Base-by-base conservation (phyloP, 2,329 filamentous ascomycete genomes). In the Neonectria magnoliae region DNA sequence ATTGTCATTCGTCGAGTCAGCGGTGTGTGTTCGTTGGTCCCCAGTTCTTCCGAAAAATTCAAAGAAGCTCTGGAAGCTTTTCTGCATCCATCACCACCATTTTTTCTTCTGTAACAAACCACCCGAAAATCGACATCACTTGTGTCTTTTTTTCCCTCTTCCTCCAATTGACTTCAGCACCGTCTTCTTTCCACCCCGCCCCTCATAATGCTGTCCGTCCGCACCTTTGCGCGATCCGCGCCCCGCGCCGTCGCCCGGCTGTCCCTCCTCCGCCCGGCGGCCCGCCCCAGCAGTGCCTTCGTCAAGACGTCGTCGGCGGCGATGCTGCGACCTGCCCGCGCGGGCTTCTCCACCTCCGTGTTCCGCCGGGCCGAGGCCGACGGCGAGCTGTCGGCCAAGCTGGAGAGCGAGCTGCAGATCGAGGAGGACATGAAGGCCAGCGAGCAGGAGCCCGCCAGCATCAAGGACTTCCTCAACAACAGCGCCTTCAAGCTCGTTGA, bases 401-500 rank as follows among this genome's bases (percentile, higher is more conserved):
- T 99, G 54, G 88, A 93, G 70, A 90, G 89, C 76, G 94, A 97
- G 84, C 85, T 97, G 71, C 83, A 89, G 79, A 90, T 97, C 76
- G 96, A 98, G 86, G 88, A 89, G 75, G 90, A 94, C 76, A 90
- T 94, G 81, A 90, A 91, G 81, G 86, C 90, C 70, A 85, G 88
- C 66, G 88, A 93, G 75, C 87, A 92, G 69, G 82, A 92, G 70
- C 91, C 93, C 44, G 86, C 89, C 68, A 92, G 90, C 78, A 88
- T 98, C 79, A 91, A 93, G 82, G 93, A 96, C 79, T 98, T 97
- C 81, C 82, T 98, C 52, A 90, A 95, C 77, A 95, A 93, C 82
- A 90, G 91, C 76, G 87, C 91, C 44, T 99, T 94, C 81, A 86
- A 95, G 85, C 86, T 96, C 66, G 85, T 93, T 75, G 96, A 99